A percentile compares a stretch with the other conserved stretches of the same genome.
These are phyloP conservation scores for Picea glauca DNA, from an alignment of 75 land plant species.

Conservation along the genomic window DNA sequence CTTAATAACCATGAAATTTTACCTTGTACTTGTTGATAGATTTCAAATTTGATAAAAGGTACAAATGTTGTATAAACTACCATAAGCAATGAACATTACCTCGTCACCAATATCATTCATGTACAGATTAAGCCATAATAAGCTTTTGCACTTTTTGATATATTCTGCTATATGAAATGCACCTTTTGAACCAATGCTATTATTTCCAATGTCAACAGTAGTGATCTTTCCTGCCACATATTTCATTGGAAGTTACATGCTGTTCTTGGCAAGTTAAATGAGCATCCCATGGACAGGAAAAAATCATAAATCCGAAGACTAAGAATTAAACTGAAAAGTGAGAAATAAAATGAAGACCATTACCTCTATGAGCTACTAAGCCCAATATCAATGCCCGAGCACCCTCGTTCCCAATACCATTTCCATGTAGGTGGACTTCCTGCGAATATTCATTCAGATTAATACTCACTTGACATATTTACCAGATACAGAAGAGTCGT, in stretches of 20 bases:
- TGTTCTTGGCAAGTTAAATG: conserved; percentile 5
- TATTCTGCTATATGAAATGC: conserved; percentile 89
- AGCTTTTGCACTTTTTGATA: conserved; percentile 74
- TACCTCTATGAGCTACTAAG: background rate
- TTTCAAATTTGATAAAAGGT: background rate
- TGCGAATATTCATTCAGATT: conserved; percentile 17
- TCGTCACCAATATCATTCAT: conserved; percentile 99
- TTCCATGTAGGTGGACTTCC: conserved; percentile 97
- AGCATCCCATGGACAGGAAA: background rate
- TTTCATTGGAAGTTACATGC: background rate
- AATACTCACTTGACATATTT: background rate
- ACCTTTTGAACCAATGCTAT: conserved; percentile 83
- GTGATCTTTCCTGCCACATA: conserved; percentile 58
- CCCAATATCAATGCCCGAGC: conserved; percentile 74
- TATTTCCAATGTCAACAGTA: conserved; percentile 81
- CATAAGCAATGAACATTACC: conserved; percentile 38
- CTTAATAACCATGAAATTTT: no score
- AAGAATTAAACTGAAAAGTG: background rate
- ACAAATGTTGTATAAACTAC: background rate
- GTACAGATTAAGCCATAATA: conserved; percentile 90
- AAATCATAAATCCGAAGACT: background rate
- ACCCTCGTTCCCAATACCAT: conserved; percentile 93
- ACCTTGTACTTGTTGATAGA: background rate
- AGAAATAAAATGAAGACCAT: background rate
- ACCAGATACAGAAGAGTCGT: background rate